Conservation (phyloP, 306 rosid genomes). For the Fagus crenata region DNA sequence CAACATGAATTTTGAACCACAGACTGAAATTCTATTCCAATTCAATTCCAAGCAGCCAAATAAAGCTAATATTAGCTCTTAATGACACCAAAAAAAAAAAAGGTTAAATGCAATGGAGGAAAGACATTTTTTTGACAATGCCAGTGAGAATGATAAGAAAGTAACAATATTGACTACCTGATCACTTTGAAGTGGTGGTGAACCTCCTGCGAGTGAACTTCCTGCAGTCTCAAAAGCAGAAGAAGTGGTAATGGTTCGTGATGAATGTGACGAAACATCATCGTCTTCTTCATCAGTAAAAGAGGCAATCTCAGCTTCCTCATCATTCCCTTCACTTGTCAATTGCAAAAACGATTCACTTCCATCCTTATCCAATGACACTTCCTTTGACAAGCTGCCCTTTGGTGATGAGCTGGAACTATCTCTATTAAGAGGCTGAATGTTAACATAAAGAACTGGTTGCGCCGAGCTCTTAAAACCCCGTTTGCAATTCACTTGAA, state of each 20-base stretch:
- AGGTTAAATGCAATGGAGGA: slow-evolving; percentile 10
- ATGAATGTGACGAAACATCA: slow-evolving; percentile 42
- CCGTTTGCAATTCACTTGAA: slow-evolving; percentile 61
- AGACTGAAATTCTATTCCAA: not conserved
- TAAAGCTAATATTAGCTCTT: not conserved
- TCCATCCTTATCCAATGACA: slow-evolving; percentile 49
- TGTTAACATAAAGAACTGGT: slow-evolving; percentile 54
- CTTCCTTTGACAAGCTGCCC: slow-evolving; percentile 52
- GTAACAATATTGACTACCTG: slow-evolving; percentile 35
- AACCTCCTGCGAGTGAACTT: slow-evolving; percentile 33
- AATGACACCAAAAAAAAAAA: slow-evolving; percentile 13
- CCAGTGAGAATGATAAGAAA: slow-evolving; percentile 21
- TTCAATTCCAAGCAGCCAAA: slow-evolving; percentile 21
- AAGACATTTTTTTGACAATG: slow-evolving; percentile 16
- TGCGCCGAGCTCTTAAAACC: slow-evolving; percentile 51
- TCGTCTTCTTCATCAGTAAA: slow-evolving; percentile 55
- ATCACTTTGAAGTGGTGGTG: slow-evolving; percentile 31
- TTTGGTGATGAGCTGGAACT: slow-evolving; percentile 59
- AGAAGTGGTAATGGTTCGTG: slow-evolving; percentile 35
- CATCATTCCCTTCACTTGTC: slow-evolving; percentile 40
- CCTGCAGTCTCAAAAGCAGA: slow-evolving; percentile 41
- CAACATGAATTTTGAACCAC: not conserved
- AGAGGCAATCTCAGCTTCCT: slow-evolving; percentile 61
- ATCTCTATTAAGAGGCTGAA: slow-evolving; percentile 58
- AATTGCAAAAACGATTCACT: slow-evolving; percentile 52